phyloP scores from a whole-genome alignment of 306 rosid genomes.

The Vigna reflexopilosa region DNA sequence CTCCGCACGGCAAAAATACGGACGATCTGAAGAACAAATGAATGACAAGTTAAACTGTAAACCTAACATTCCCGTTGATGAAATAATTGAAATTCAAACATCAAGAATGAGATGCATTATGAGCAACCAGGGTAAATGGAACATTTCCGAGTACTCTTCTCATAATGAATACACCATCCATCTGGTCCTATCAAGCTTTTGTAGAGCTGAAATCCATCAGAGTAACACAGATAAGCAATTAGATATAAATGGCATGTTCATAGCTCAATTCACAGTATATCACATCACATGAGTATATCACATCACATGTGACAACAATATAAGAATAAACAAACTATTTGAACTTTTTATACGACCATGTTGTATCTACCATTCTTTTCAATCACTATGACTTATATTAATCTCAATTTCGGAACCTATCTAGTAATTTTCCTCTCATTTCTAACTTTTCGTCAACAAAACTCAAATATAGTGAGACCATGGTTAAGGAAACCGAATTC shows the following conservation, averaged over 20 bases:
- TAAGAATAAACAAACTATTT: not conserved
- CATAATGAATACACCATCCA: constrained; percentile 91
- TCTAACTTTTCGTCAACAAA: too few species aligned
- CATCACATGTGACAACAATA: not conserved
- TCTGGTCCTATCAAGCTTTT: constrained; percentile 80
- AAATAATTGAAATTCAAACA: constrained; percentile 5
- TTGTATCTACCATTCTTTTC: too few species aligned
- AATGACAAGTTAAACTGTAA: not conserved
- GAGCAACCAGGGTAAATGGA: constrained; percentile 76
- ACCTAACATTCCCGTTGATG: not conserved
- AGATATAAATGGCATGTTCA: not conserved
- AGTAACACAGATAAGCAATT: not conserved
- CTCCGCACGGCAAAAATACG: constrained; percentile 88
- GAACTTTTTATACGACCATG: not conserved
- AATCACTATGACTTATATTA: too few species aligned
- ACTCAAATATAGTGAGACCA: too few species aligned
- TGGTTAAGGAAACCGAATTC: too few species aligned
- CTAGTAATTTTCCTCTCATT: too few species aligned
- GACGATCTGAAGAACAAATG: constrained; percentile 69
- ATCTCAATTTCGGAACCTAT: too few species aligned
- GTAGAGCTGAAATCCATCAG: constrained; percentile 67
- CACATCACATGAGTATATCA: not conserved
- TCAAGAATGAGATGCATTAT: constrained; percentile 21
- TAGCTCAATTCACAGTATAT: not conserved
- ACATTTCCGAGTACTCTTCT: constrained; percentile 80